Percentiles rank a stretch among this genome's conserved stretches.
Conservation (phyloP, 176 grass and related monocot species). For the Phoenix dactylifera region DNA sequence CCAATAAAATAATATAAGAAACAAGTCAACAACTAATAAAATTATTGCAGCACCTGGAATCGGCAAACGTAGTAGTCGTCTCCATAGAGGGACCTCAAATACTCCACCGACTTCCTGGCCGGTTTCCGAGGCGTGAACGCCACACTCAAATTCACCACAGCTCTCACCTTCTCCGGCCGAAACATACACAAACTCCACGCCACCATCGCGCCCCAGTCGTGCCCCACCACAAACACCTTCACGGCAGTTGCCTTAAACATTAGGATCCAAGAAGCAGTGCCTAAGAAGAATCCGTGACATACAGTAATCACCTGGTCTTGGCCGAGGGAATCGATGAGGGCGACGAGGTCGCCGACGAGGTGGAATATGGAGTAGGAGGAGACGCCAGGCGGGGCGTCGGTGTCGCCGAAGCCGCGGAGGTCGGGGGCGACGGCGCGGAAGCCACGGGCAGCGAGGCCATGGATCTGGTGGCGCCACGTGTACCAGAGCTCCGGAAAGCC, state of each 20-base stretch:
- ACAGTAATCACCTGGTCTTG: conserved; percentile 22
- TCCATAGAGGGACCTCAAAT: conserved; percentile 25
- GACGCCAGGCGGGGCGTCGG: conserved; percentile 15
- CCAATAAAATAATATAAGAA: too few relatives aligned
- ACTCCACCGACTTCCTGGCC: conserved; percentile 18
- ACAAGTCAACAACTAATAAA: too few relatives aligned
- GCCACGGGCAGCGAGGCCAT: conserved; percentile 18
- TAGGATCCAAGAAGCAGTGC: too few relatives aligned
- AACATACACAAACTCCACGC: conserved; percentile 38
- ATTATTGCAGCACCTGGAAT: conserved; percentile 22
- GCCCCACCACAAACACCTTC: conserved; percentile 47
- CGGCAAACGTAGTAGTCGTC: conserved; percentile 40
- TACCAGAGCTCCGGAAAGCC: conserved; percentile 49
- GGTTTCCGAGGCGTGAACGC: conserved; percentile 24
- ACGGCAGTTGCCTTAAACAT: too few relatives aligned
- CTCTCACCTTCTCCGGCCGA: conserved; percentile 36
- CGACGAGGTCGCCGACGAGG: conserved; percentile 39
- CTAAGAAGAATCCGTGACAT: too few relatives aligned
- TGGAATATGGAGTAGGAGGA: conserved; percentile 36
- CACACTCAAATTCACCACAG: conserved; percentile 37
- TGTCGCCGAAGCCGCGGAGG: conserved; percentile 37
- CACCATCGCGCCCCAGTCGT: conserved; percentile 41
- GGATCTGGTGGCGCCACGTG: conserved; percentile 44
- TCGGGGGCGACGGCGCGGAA: conserved; percentile 38
- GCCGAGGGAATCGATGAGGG: conserved; percentile 29